Percentiles rank a stretch among this genome's conserved stretches.
phyloP scores from a whole-genome alignment of 495 filamentous ascomycete genomes.

The Aspergillus affinis region DNA sequence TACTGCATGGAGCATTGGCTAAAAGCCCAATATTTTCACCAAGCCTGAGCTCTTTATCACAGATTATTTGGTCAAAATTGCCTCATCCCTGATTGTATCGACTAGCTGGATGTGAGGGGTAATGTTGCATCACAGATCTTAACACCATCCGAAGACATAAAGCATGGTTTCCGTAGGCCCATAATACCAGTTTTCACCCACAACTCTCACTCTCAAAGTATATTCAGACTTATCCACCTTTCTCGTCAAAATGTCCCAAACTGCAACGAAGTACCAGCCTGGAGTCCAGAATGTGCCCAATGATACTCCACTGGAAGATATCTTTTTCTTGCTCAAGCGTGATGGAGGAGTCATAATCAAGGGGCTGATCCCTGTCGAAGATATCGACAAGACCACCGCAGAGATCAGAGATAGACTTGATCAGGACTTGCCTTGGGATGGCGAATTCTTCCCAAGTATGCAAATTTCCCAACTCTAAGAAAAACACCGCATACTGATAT shows the following conservation, averaged over 20 bases:
- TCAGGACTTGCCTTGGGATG: neutral
- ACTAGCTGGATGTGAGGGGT: too few relatives aligned
- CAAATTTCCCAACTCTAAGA: neutral
- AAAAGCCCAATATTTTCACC: too few relatives aligned
- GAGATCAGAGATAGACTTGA: neutral
- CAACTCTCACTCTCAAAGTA: too few relatives aligned
- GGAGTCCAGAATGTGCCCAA: neutral
- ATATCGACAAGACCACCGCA: neutral
- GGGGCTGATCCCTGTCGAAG: neutral
- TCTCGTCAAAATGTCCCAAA: neutral
- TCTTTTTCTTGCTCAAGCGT: neutral
- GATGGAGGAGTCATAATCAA: neutral
- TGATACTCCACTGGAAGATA: neutral
- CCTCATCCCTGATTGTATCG: too few relatives aligned
- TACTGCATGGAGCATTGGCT: too few relatives aligned
- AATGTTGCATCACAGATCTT: too few relatives aligned
- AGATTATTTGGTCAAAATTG: too few relatives aligned
- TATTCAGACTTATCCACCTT: too few relatives aligned
- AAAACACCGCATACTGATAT: neutral
- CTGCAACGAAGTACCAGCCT: neutral
- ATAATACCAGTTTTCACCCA: too few relatives aligned
- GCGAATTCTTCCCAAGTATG: neutral
- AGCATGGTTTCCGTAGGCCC: too few relatives aligned
- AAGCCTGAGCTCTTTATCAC: too few relatives aligned
- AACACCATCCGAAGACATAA: too few relatives aligned